Evolutionary conservation across 208 protist species (phyloP).

Genomic region (Trypanosoma vivax): DNA sequence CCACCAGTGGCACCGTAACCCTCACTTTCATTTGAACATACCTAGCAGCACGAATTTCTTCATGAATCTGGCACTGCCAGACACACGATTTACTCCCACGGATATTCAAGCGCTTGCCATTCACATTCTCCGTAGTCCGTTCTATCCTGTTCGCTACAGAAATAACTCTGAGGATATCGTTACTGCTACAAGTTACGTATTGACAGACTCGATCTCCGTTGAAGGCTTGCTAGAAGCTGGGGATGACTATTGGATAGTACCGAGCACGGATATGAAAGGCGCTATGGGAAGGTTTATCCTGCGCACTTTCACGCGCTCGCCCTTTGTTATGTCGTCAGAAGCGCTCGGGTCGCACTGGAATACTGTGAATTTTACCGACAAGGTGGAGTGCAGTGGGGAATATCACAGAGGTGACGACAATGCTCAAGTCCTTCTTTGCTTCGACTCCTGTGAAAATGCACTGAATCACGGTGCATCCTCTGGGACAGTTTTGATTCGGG

Average conservation of each 20-base stretch:
- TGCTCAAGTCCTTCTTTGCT: slow-evolving; percentile 34
- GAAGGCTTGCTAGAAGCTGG: slow-evolving; percentile 44
- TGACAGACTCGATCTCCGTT: slow-evolving; percentile 50
- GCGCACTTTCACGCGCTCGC: slow-evolving; percentile 35
- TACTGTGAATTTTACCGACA: slow-evolving; percentile 14
- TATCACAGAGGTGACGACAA: slow-evolving; percentile 55
- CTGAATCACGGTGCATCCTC: not conserved
- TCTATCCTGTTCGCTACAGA: slow-evolving; percentile 47
- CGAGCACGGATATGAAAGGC: slow-evolving; percentile 45
- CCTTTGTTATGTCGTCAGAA: slow-evolving; percentile 50
- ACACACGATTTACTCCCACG: slow-evolving; percentile 38
- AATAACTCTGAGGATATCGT: slow-evolving; percentile 14
- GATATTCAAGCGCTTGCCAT: slow-evolving; percentile 48
- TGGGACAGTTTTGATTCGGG: slow-evolving; percentile 16
- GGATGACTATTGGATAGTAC: slow-evolving; percentile 76
- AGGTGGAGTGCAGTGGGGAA: slow-evolving; percentile 36
- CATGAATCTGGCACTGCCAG: slow-evolving; percentile 54
- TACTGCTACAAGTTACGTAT: slow-evolving; percentile 33
- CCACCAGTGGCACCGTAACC: slow-evolving; percentile 66
- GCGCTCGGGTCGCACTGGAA: slow-evolving; percentile 51
- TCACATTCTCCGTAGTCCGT: slow-evolving; percentile 52
- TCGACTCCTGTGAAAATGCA: slow-evolving; percentile 9
- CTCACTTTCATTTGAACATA: slow-evolving; percentile 62
- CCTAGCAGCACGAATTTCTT: slow-evolving; percentile 33
- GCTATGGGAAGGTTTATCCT: slow-evolving; percentile 52